Evolutionary conservation across 1,284 basidiomycete species (phyloP).

Genomic region (Cystobasidium sp.): DNA sequence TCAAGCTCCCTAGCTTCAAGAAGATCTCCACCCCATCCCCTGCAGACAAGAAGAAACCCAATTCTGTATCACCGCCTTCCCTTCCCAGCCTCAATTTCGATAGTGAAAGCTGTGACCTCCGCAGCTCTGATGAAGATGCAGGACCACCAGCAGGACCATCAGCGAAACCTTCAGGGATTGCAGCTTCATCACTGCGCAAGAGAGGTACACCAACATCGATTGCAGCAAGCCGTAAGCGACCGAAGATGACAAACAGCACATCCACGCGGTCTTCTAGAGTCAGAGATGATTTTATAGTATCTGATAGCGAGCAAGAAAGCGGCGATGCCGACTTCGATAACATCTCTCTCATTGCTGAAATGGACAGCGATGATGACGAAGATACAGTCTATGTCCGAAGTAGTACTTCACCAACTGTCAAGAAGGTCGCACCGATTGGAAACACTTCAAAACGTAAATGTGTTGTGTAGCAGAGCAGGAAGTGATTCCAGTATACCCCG

Average conservation of each 20-base stretch:
- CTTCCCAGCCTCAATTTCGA: not conserved
- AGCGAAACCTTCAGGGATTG: too few species aligned
- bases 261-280: not conserved
- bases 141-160: not conserved
- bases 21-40: not conserved
- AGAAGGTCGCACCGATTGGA: not conserved
- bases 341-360: conserved; percentile 4
- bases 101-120: not conserved
- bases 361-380: conserved; percentile 23
- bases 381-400: conserved; percentile 15
- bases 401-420: not conserved
- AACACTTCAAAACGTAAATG: too few species aligned
- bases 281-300: not conserved
- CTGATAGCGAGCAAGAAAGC: conserved; percentile 13
- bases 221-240: not conserved
- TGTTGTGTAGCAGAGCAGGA: too few species aligned
- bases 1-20: not conserved
- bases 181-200: not conserved
- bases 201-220: not conserved
- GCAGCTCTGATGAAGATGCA: not conserved
- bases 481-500: too few species aligned
- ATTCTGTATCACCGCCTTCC: too few species aligned
- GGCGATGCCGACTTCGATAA: not conserved
- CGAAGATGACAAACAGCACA: not conserved
- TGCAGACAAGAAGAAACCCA: not conserved